A percentile compares a stretch with the other conserved stretches of the same genome.
These are phyloP conservation scores for Tolypocladium pustulatum DNA, from an alignment of 2,329 filamentous ascomycete genomes.

Conservation along the genomic window DNA sequence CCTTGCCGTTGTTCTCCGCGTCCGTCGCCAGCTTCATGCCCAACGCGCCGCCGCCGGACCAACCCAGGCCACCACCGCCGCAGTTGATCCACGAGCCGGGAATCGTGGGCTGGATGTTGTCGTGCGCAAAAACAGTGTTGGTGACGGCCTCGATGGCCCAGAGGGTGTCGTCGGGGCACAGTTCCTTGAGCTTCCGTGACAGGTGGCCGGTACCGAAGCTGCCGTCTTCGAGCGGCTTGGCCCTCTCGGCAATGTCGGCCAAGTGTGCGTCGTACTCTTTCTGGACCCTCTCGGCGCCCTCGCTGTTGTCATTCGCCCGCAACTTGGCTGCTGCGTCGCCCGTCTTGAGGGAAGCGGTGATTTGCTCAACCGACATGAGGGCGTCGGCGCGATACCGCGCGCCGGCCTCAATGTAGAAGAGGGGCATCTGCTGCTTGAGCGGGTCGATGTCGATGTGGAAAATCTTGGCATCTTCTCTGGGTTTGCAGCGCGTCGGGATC, in stretches of 20 bases:
- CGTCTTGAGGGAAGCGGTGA: conserved; percentile 50
- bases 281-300: conserved; percentile 34
- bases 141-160: conserved; percentile 74
- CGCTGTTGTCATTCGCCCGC: conserved; percentile 6
- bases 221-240: conserved; percentile 49
- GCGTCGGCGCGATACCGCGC: conserved; percentile 58
- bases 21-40: conserved; percentile 63
- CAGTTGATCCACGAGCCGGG: conserved; percentile 75
- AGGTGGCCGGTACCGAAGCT: conserved; percentile 29
- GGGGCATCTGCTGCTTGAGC: conserved; percentile 60
- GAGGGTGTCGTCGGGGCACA: conserved; percentile 45
- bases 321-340: conserved; percentile 30
- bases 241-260: conserved; percentile 44
- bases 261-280: conserved; percentile 49
- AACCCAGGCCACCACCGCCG: conserved; percentile 69
- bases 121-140: conserved; percentile 53
- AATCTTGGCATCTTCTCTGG: conserved; percentile 38
- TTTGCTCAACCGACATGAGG: conserved; percentile 54
- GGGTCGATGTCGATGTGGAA: conserved; percentile 58
- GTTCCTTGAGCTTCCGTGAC: conserved; percentile 16
- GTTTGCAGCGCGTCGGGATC: conserved; percentile 68
- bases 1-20: conserved; percentile 29
- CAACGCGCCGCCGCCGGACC: conserved; percentile 66
- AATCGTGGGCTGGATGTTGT: conserved; percentile 57
- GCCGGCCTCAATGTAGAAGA: conserved; percentile 59